Percentiles rank a stretch among this genome's conserved stretches.
Conservation (phyloP, 192 early-diverging fungal species). For the Ramicandelaber brevisporus region DNA sequence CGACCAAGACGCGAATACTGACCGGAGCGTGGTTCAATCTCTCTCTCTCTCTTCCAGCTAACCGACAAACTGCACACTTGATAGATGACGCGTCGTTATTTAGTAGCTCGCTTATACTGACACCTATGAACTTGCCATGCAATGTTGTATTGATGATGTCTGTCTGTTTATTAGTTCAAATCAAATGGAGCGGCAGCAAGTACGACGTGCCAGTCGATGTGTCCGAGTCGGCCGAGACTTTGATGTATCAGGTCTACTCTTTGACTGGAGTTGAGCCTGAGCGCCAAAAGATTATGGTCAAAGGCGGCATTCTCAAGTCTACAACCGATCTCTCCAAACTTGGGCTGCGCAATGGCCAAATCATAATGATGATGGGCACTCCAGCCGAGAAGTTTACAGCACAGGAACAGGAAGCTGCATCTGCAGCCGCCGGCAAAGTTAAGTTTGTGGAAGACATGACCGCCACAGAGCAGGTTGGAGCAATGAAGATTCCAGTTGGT, state of each 20-base stretch:
- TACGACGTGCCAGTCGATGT: slow-evolving; percentile 52
- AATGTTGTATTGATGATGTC: neutral
- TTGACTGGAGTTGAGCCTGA: slow-evolving; percentile 78
- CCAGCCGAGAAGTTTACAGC: slow-evolving; percentile 77
- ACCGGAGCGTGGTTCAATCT: too few relatives aligned
- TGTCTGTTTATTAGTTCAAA: slow-evolving; percentile 23
- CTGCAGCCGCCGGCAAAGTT: too few relatives aligned
- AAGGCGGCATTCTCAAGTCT: slow-evolving; percentile 83
- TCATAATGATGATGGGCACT: slow-evolving; percentile 84
- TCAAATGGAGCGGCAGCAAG: slow-evolving; percentile 84
- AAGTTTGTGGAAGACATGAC: slow-evolving; percentile 87
- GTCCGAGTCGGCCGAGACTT: slow-evolving; percentile 39
- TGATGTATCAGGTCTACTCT: slow-evolving; percentile 75
- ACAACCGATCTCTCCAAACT: slow-evolving; percentile 46
- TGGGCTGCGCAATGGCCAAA: slow-evolving; percentile 40
- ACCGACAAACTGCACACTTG: too few relatives aligned
- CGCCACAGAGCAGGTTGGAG: slow-evolving; percentile 57
- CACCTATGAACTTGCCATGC: neutral
- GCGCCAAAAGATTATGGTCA: slow-evolving; percentile 81
- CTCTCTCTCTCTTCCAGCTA: too few relatives aligned
- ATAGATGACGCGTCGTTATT: too few relatives aligned
- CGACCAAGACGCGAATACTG: too few relatives aligned
- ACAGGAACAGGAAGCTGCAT: slow-evolving; percentile 33
- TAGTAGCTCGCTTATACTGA: too few relatives aligned
- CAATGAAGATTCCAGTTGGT: slow-evolving; percentile 77